A percentile compares a stretch with the other conserved stretches of the same genome.
Evolutionary conservation across 768 basidiomycete genomes (phyloP).

Genomic region (Galerina sulciceps): DNA sequence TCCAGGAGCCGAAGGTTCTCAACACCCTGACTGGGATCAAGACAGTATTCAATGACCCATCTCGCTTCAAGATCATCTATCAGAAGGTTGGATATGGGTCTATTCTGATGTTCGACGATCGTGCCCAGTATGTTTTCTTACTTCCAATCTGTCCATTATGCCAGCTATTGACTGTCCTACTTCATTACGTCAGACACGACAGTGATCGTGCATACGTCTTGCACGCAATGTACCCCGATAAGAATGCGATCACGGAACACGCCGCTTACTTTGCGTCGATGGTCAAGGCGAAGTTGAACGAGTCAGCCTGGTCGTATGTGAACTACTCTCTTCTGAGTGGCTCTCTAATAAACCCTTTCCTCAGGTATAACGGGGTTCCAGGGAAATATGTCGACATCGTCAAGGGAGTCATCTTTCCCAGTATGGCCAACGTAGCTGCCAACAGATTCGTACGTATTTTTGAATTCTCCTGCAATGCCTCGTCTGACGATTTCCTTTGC

Average conservation of each 20-base stretch:
- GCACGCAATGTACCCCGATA: conserved; percentile 41
- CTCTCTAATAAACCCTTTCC: neutral
- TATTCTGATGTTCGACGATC: conserved; percentile 42
- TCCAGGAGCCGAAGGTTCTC: conserved; percentile 2
- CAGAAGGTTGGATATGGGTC: conserved; percentile 44
- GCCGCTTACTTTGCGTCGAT: conserved; percentile 32
- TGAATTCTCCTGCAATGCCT: neutral
- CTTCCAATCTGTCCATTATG: neutral
- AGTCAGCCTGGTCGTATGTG: conserved; percentile 28
- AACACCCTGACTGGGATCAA: conserved; percentile 30
- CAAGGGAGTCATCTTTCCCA: conserved; percentile 50
- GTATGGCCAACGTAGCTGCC: conserved; percentile 44
- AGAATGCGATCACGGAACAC: conserved; percentile 31
- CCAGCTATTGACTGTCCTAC: neutral
- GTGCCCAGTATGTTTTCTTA: conserved; percentile 24
- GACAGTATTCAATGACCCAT: conserved; percentile 28
- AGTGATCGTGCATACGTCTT: conserved; percentile 31
- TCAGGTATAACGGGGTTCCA: conserved; percentile 31
- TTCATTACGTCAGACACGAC: conserved; percentile 29
- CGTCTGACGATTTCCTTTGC: neutral
- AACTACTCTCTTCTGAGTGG: too few relatives aligned
- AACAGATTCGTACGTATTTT: conserved; percentile 12
- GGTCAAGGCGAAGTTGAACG: conserved; percentile 30
- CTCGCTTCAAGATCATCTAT: conserved; percentile 40
- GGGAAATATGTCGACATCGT: conserved; percentile 51